Conservation (phyloP, 2,329 filamentous ascomycete genomes). For the Fusarium haematococcum region DNA sequence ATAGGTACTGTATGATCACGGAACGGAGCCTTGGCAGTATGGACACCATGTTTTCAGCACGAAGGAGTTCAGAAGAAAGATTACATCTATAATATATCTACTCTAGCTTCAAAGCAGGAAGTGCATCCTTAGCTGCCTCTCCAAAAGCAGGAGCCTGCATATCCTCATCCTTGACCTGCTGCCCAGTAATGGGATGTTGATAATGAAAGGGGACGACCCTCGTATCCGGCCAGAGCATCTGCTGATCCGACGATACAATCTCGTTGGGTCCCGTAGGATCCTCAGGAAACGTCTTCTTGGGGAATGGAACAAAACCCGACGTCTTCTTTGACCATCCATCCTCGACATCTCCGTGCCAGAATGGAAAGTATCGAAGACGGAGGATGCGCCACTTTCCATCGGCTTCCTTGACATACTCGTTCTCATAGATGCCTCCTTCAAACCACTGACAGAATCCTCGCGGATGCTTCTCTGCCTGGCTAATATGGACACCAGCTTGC, state of each 20-base stretch:
- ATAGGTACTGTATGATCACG: neutral
- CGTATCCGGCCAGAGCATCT: conserved; percentile 14
- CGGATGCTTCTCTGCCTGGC: conserved; percentile 13
- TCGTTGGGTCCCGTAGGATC: conserved; percentile 1
- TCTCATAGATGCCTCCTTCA: conserved; percentile 23
- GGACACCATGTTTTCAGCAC: neutral
- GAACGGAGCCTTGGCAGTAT: neutral
- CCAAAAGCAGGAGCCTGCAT: conserved; percentile 15
- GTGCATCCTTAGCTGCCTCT: neutral
- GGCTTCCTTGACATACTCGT: conserved; percentile 17
- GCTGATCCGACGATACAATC: neutral
- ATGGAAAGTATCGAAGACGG: conserved; percentile 14
- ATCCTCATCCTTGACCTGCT: conserved; percentile 11
- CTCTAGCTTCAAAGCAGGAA: conserved; percentile 1
- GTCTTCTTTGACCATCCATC: conserved; percentile 16
- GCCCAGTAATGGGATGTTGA: neutral
- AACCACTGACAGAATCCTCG: conserved; percentile 19
- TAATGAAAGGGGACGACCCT: conserved; percentile 19
- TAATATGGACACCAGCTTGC: conserved; percentile 14
- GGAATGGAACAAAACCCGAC: conserved; percentile 14
- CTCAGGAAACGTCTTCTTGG: conserved; percentile 3
- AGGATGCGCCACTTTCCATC: conserved; percentile 14
- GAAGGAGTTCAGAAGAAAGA: neutral
- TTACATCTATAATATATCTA: neutral
- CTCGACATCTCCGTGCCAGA: conserved; percentile 21